phyloP scores from a whole-genome alignment of 306 rosid species.

The Dicorynia guianensis region DNA sequence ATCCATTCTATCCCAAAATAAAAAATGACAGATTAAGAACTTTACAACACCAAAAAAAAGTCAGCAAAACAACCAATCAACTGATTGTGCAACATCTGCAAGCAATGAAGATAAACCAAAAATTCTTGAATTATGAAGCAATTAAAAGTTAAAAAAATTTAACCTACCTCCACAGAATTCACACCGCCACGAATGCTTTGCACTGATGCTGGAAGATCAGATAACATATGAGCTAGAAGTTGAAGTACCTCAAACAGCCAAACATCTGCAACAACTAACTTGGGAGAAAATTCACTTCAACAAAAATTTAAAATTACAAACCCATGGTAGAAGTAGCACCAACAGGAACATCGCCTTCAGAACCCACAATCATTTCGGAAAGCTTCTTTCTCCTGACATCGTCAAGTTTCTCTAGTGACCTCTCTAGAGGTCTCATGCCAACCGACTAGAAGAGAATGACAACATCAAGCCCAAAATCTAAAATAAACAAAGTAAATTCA shows the following conservation, averaged over 20 bases:
- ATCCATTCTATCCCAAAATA: background rate
- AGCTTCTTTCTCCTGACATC: slow-evolving; percentile 95
- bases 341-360: slow-evolving; percentile 74
- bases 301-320: slow-evolving; percentile 43
- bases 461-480: slow-evolving; percentile 33
- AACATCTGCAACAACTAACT: background rate
- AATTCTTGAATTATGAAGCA: slow-evolving; percentile 3
- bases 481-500: slow-evolving; percentile 20
- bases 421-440: slow-evolving; percentile 97
- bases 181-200: slow-evolving; percentile 70
- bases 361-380: slow-evolving; percentile 92
- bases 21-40: no score
- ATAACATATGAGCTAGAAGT: slow-evolving; percentile 42
- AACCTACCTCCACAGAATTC: slow-evolving; percentile 66
- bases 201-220: slow-evolving; percentile 60
- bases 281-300: slow-evolving; percentile 11
- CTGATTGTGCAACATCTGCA: background rate
- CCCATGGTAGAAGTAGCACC: slow-evolving; percentile 60
- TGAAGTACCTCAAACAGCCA: slow-evolving; percentile 7
- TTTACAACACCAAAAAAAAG: background rate
- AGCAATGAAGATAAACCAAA: slow-evolving; percentile 9
- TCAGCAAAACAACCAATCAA: slow-evolving; percentile 5
- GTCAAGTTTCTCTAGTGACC: slow-evolving; percentile 95
- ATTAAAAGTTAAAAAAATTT: background rate
- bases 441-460: slow-evolving; percentile 64